Percentiles rank a stretch among this genome's conserved stretches.
Conservation (phyloP, 139 green algal species). For the Astrephomene gubernaculifera region DNA sequence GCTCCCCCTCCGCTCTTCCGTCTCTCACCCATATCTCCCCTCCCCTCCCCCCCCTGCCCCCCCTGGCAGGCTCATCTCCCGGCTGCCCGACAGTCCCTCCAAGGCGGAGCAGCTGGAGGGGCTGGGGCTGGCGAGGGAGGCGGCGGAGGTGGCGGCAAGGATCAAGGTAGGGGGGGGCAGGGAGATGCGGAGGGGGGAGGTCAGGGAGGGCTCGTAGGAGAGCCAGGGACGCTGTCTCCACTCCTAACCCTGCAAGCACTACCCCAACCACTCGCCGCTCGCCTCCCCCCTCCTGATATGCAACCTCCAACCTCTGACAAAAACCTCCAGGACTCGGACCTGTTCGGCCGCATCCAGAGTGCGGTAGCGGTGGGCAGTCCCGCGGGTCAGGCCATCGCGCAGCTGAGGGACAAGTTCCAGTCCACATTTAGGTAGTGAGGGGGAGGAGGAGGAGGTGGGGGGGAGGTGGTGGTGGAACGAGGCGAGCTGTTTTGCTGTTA, state of each 20-base stretch:
- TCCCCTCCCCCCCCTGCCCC: neutral
- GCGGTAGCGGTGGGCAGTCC: conserved; percentile 62
- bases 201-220: no score
- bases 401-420: conserved; percentile 69
- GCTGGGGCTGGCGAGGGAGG: conserved; percentile 62
- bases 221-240: no score
- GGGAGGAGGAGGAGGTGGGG: no score
- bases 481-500: no score
- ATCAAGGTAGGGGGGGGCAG: conserved; percentile 16
- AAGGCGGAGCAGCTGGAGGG: conserved; percentile 74
- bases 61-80: conserved; percentile 62
- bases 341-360: conserved; percentile 55
- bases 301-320: neutral
- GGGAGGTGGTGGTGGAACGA: no score
- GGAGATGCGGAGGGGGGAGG: neutral
- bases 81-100: conserved; percentile 62
- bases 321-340: conserved; percentile 36
- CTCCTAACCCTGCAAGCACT: neutral
- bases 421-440: conserved; percentile 26
- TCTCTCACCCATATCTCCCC: neutral
- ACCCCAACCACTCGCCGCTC: neutral
- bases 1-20: no score
- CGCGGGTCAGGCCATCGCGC: conserved; percentile 66
- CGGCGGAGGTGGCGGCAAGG: conserved; percentile 65
- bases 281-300: neutral